Evolutionary conservation across 2,329 filamentous ascomycete species (phyloP).

Genomic region (Septoria linicola): DNA sequence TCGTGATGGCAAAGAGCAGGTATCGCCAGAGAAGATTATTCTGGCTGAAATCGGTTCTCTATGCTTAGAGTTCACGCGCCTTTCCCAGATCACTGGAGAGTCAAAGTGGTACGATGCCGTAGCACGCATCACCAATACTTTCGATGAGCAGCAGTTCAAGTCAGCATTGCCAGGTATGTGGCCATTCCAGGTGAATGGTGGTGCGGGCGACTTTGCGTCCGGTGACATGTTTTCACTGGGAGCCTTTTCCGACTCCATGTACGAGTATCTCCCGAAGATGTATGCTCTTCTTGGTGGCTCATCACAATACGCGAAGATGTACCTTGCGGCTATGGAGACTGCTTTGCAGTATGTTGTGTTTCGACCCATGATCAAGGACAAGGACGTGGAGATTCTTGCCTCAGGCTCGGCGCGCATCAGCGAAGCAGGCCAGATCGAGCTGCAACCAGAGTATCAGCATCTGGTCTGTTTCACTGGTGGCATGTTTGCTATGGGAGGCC

Average conservation of each 20-base stretch:
- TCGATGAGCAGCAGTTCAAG: constrained; percentile 54
- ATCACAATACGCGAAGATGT: constrained; percentile 45
- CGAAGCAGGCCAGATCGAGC: constrained; percentile 25
- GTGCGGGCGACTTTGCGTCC: constrained; percentile 37
- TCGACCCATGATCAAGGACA: constrained; percentile 46
- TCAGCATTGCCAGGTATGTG: constrained; percentile 63
- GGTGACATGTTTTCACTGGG: constrained; percentile 35
- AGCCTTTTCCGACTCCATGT: constrained; percentile 38
- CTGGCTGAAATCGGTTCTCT: constrained; percentile 59
- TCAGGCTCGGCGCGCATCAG: constrained; percentile 46
- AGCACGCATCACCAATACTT: constrained; percentile 56
- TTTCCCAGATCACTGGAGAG: constrained; percentile 63
- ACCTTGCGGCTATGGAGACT: constrained; percentile 48
- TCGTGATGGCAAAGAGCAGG: constrained; percentile 30
- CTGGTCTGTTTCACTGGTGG: constrained; percentile 70
- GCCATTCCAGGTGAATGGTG: constrained; percentile 55
- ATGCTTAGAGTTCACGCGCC: constrained; percentile 61
- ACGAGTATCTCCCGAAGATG: constrained; percentile 38
- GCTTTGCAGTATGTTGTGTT: constrained; percentile 48
- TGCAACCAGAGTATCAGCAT: constrained; percentile 55
- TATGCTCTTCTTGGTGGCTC: constrained; percentile 32
- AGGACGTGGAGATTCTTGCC: constrained; percentile 46
- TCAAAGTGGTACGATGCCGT: constrained; percentile 62
- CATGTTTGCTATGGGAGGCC: constrained; percentile 66
- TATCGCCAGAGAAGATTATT: constrained; percentile 38